These are phyloP conservation scores for Azolla pinnata DNA, from an alignment of 75 land plant species.

Conservation along the genomic window DNA sequence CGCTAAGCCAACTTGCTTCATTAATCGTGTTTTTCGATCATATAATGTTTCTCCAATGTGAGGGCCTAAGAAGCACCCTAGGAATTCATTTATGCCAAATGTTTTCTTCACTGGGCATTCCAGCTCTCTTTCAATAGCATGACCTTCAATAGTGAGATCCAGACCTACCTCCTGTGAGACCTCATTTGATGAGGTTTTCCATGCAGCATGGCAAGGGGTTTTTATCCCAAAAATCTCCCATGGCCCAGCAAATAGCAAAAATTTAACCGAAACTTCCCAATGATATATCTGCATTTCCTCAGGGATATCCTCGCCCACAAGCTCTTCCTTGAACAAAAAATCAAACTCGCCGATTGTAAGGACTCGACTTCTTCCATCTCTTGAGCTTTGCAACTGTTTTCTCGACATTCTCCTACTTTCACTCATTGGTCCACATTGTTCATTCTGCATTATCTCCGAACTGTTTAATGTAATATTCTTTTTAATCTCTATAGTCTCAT, in stretches of 20 bases:
- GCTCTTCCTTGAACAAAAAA: conserved; percentile 18
- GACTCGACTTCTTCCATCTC: conserved; percentile 7
- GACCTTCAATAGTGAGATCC: not conserved
- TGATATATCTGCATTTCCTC: conserved; percentile 17
- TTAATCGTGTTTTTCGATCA: conserved; percentile 23
- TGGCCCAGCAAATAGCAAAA: conserved; percentile 32
- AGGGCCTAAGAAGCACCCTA: conserved; percentile 35
- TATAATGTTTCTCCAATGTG: conserved; percentile 31
- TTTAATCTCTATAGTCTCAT: not conserved
- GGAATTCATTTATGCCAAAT: conserved; percentile 2
- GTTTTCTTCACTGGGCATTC: not conserved
- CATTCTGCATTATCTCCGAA: not conserved
- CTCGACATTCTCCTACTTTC: conserved; percentile 8
- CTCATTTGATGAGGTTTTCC: conserved; percentile 6
- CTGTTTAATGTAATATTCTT: not conserved
- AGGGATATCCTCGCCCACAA: not conserved
- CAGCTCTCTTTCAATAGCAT: not conserved
- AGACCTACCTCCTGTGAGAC: not conserved
- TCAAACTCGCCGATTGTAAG: conserved; percentile 37
- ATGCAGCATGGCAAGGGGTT: conserved; percentile 22
- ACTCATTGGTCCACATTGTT: not conserved
- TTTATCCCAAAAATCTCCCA: conserved; percentile 31
- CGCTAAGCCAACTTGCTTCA: conserved; percentile 30
- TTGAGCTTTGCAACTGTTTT: conserved; percentile 8
- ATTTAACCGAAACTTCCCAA: conserved; percentile 40